A percentile compares a stretch with the other conserved stretches of the same genome.
Conservation (phyloP, 306 rosid genomes). For the Benincasa hispida region DNA sequence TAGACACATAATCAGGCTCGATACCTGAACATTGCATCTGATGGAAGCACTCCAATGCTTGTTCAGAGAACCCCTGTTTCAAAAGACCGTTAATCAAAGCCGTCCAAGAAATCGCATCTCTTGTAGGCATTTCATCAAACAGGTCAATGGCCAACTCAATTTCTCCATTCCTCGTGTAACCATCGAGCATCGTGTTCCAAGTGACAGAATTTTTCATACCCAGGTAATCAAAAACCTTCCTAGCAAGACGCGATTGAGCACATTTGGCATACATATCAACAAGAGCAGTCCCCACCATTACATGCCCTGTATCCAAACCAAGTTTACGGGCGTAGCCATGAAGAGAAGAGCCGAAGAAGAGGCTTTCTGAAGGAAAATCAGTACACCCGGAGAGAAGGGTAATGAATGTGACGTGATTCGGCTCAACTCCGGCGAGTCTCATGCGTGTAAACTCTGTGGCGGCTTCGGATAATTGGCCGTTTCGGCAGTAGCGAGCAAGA, state of each 20-base stretch:
- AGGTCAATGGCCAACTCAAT: slow-evolving; percentile 32
- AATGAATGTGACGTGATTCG: slow-evolving; percentile 56
- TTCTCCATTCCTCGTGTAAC: slow-evolving; percentile 52
- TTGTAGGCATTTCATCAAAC: slow-evolving; percentile 73
- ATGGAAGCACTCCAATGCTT: slow-evolving; percentile 57
- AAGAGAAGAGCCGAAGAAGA: slow-evolving; percentile 35
- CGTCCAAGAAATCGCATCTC: slow-evolving; percentile 72
- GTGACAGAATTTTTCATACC: slow-evolving; percentile 42
- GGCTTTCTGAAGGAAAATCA: slow-evolving; percentile 20
- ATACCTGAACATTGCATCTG: slow-evolving; percentile 66
- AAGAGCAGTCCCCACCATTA: slow-evolving; percentile 74
- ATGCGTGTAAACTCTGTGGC: slow-evolving; percentile 39
- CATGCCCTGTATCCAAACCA: slow-evolving; percentile 39
- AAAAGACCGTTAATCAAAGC: slow-evolving; percentile 70
- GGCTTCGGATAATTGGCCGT: slow-evolving; percentile 48
- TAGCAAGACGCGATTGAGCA: slow-evolving; percentile 31
- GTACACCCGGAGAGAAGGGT: slow-evolving; percentile 73
- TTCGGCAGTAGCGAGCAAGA: slow-evolving; percentile 49
- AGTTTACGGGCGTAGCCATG: slow-evolving; percentile 47
- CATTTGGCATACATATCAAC: slow-evolving; percentile 69
- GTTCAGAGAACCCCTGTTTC: slow-evolving; percentile 38
- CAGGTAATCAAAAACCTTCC: slow-evolving; percentile 43
- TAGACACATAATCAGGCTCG: slow-evolving; percentile 61
- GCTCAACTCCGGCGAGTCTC: slow-evolving; percentile 49
- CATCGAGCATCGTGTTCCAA: slow-evolving; percentile 78